Conservation (phyloP, 257 asterid genomes). For the Solanum clarkiae region DNA sequence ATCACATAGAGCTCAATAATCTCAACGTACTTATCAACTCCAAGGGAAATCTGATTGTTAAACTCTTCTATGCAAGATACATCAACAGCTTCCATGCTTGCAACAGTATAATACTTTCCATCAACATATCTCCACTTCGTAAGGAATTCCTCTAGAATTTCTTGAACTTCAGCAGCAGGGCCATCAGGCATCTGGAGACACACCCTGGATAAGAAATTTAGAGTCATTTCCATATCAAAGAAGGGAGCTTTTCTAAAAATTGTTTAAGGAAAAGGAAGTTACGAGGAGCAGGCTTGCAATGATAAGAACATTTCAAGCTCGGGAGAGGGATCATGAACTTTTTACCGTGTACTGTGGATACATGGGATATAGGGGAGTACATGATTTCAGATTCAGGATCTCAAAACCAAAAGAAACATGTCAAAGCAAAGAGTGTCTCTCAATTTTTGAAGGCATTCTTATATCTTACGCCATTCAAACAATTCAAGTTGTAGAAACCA, state of each 20-base stretch:
- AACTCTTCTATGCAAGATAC: constrained; percentile 14
- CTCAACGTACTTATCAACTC: constrained; percentile 47
- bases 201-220: constrained; percentile 26
- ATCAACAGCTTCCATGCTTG: constrained; percentile 11
- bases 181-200: constrained; percentile 56
- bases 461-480: background rate
- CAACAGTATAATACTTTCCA: constrained; percentile 26
- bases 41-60: constrained; percentile 22
- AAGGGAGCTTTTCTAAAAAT: background rate
- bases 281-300: background rate
- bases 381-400: background rate
- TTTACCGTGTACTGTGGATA: background rate
- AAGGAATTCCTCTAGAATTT: constrained; percentile 58
- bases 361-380: background rate
- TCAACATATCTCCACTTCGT: constrained; percentile 44
- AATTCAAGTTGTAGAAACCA: background rate
- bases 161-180: constrained; percentile 34
- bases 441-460: background rate
- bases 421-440: background rate
- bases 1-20: constrained; percentile 72
- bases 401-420: background rate
- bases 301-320: background rate
- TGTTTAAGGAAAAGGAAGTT: background rate
- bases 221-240: background rate
- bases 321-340: background rate